phyloP scores from a whole-genome alignment of 805 yeast species.

The Ogataea dorogensis region DNA sequence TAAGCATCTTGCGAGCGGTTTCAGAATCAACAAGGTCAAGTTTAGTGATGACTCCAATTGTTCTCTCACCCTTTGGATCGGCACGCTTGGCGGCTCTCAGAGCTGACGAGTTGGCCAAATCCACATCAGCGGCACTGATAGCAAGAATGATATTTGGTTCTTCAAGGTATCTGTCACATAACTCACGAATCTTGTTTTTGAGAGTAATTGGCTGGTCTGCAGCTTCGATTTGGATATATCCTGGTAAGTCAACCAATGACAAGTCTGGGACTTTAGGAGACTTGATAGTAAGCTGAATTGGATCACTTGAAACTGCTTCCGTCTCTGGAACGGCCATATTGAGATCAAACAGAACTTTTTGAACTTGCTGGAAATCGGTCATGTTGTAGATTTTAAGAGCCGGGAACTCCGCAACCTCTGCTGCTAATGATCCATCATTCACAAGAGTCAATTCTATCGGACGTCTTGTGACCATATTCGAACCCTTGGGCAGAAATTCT shows the following conservation, averaged over 20 bases:
- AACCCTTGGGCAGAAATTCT: constrained; percentile 94
- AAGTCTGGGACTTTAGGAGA: constrained; percentile 92
- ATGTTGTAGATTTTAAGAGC: constrained; percentile 77
- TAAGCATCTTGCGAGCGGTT: constrained; percentile 63
- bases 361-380: constrained; percentile 87
- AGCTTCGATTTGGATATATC: constrained; percentile 95
- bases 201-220: constrained; percentile 90
- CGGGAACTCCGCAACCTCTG: constrained; percentile 92
- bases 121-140: constrained; percentile 97
- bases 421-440: constrained; percentile 74
- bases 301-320: constrained; percentile 89
- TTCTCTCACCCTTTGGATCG: constrained; percentile 93
- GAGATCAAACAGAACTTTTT: constrained; percentile 78
- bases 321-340: constrained; percentile 87
- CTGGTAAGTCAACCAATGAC: constrained; percentile 93
- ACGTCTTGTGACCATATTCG: constrained; percentile 96
- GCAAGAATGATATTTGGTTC: constrained; percentile 94
- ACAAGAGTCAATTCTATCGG: constrained; percentile 94
- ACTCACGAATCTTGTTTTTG: constrained; percentile 70
- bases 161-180: constrained; percentile 83
- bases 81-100: constrained; percentile 83
- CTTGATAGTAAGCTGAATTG: constrained; percentile 86
- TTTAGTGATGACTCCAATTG: constrained; percentile 95
- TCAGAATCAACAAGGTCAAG: constrained; percentile 84
- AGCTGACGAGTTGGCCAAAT: constrained; percentile 93